A percentile compares a stretch with the other conserved stretches of the same genome.
These are phyloP conservation scores for Pythium sukuiense DNA, from an alignment of 352 stramenopile genomes.

Conservation along the genomic window DNA sequence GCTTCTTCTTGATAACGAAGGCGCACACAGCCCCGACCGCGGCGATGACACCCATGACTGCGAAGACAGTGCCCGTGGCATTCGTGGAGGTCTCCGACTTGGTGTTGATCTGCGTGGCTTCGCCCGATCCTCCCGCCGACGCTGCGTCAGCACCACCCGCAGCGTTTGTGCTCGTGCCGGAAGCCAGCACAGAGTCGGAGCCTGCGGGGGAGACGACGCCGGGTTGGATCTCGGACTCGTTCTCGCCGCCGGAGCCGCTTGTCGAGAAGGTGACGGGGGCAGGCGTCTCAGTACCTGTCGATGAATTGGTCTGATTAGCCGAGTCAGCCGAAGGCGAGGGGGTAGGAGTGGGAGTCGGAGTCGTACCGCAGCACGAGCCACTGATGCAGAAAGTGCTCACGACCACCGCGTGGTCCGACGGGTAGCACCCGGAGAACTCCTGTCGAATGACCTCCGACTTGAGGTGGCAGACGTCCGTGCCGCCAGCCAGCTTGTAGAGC, in stretches of 20 bases:
- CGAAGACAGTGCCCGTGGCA: conserved; percentile 44
- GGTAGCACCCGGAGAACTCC: conserved; percentile 67
- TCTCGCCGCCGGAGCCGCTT: not conserved
- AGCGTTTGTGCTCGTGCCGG: not conserved
- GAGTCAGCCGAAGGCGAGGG: not conserved
- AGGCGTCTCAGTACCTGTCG: not conserved
- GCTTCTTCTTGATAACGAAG: conserved; percentile 65
- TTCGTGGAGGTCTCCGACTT: conserved; percentile 36
- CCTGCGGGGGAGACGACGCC: conserved; percentile 13
- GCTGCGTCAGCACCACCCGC: conserved; percentile 1
- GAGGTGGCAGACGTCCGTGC: conserved; percentile 39
- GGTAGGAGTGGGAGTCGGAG: conserved; percentile 1
- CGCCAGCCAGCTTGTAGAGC: conserved; percentile 39
- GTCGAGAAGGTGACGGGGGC: not conserved
- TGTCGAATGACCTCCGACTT: conserved; percentile 65
- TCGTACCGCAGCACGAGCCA: conserved; percentile 47
- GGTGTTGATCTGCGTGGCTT: conserved; percentile 39
- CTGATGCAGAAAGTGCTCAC: conserved; percentile 60
- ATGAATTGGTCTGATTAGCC: not conserved
- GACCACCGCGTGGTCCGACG: conserved; percentile 69
- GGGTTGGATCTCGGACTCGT: conserved; percentile 20
- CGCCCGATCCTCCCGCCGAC: not conserved
- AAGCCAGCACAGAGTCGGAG: not conserved
- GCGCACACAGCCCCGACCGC: conserved; percentile 44
- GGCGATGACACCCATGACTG: conserved; percentile 47